Percentiles rank a stretch among this genome's conserved stretches.
These are phyloP conservation scores for Metschnikowia proteae DNA, from an alignment of 805 yeast species.

Conservation along the genomic window DNA sequence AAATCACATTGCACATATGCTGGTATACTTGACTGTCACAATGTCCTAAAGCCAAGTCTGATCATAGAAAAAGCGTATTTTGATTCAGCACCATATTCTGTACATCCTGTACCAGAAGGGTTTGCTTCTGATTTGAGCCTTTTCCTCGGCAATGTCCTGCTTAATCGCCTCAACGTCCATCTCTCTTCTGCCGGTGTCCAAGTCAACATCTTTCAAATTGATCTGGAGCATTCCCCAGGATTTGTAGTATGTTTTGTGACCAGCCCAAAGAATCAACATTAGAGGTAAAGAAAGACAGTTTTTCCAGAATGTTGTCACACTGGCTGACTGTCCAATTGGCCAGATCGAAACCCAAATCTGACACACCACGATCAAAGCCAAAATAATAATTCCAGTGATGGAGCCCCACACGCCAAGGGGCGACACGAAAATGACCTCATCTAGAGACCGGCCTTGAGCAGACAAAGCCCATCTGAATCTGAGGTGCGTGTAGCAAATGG, in stretches of 20 bases:
- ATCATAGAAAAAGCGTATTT: not conserved
- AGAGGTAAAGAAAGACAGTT: constrained; percentile 42
- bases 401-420: constrained; percentile 39
- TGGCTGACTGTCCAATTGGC: constrained; percentile 28
- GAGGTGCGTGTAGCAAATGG: constrained; percentile 39
- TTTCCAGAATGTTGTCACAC: constrained; percentile 42
- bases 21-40: too few species aligned
- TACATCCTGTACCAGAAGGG: constrained; percentile 27
- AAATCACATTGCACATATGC: too few species aligned
- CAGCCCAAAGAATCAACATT: constrained; percentile 41
- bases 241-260: constrained; percentile 37
- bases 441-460: constrained; percentile 30
- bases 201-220: constrained; percentile 50
- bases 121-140: constrained; percentile 22
- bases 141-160: constrained; percentile 35
- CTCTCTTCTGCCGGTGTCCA: constrained; percentile 54
- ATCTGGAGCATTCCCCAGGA: constrained; percentile 33
- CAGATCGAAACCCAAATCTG: constrained; percentile 39
- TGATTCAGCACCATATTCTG: constrained; percentile 28
- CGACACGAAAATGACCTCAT: constrained; percentile 34
- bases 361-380: constrained; percentile 32
- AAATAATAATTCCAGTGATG: constrained; percentile 27
- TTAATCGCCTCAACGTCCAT: constrained; percentile 36
- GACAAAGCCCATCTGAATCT: constrained; percentile 39
- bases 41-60: not conserved